A percentile compares a stretch with the other conserved stretches of the same genome.
These are phyloP conservation scores for Spinacia oleracea DNA, from an alignment of 179 eudicot genomes.

Conservation along the genomic window DNA sequence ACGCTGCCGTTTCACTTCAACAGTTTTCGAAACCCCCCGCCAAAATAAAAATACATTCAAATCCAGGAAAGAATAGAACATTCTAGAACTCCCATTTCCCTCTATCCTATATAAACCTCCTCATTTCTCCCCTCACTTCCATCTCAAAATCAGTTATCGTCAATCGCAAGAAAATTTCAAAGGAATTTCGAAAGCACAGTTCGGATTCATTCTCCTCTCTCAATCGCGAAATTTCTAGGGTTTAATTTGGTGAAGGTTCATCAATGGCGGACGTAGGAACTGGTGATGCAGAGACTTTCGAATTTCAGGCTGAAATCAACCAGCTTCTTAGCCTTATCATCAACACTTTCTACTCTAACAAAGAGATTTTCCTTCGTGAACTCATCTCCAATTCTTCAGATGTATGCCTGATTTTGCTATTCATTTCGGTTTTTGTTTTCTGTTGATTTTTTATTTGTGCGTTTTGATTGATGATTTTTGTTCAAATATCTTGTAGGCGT, in stretches of 20 bases:
- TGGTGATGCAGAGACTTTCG: constrained; percentile 45
- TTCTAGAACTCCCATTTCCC: constrained; percentile 31
- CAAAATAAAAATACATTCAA: neutral
- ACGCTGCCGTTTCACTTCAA: constrained; percentile 12
- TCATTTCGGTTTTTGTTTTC: neutral
- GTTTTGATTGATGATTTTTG: neutral
- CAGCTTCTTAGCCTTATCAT: constrained; percentile 69
- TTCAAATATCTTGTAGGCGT: constrained; percentile 35
- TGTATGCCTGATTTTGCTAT: constrained; percentile 14
- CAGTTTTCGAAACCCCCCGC: constrained; percentile 8
- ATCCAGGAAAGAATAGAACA: constrained; percentile 31
- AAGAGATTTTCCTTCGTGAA: constrained; percentile 58
- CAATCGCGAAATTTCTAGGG: neutral
- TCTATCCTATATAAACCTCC: constrained; percentile 27
- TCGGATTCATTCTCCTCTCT: constrained; percentile 2
- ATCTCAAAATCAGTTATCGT: neutral
- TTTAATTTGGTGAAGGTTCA: neutral
- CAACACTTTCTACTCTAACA: constrained; percentile 85
- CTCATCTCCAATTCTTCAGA: constrained; percentile 42
- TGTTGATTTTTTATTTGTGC: neutral
- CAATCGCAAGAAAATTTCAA: neutral
- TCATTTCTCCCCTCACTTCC: neutral
- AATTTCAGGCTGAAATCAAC: constrained; percentile 74
- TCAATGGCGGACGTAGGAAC: constrained; percentile 44
- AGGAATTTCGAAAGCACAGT: neutral